Conservation (phyloP, 2,329 filamentous ascomycete genomes). For the Cladosporium velox region DNA sequence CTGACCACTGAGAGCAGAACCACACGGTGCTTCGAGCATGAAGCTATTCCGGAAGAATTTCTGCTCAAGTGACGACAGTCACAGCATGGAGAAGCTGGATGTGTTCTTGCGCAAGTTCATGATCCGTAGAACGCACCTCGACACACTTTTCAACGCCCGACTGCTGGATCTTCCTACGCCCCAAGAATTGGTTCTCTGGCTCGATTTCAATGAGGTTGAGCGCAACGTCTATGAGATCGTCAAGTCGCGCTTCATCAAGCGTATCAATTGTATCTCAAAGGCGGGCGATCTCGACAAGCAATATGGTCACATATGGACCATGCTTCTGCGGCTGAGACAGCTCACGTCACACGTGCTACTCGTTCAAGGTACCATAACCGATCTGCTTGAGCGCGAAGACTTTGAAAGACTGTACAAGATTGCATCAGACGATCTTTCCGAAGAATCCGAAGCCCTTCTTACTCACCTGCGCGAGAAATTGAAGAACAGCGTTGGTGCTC, state of each 20-base stretch:
- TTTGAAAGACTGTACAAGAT: constrained; percentile 44
- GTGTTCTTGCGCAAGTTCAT: constrained; percentile 50
- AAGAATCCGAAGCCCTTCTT: background rate
- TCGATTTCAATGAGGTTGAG: constrained; percentile 57
- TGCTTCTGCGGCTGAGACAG: constrained; percentile 56
- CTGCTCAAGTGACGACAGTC: constrained; percentile 36
- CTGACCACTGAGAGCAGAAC: background rate
- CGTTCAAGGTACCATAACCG: constrained; percentile 48
- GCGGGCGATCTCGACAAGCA: constrained; percentile 17
- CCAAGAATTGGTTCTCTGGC: constrained; percentile 41
- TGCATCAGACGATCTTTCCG: background rate
- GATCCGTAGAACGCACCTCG: constrained; percentile 57
- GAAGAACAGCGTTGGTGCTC: constrained; percentile 24
- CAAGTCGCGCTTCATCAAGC: constrained; percentile 38
- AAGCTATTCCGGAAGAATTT: constrained; percentile 38
- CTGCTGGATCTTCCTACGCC: constrained; percentile 58
- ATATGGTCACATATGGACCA: constrained; percentile 43
- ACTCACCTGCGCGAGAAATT: background rate
- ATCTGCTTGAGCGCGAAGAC: constrained; percentile 49
- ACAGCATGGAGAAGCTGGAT: constrained; percentile 40
- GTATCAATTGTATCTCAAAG: constrained; percentile 42
- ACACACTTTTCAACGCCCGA: constrained; percentile 55
- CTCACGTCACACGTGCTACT: constrained; percentile 53
- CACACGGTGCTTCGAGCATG: too few species aligned
- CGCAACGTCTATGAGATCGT: constrained; percentile 51